phyloP scores from a whole-genome alignment of 1,284 basidiomycete species.

The Pterulicium gracile region DNA sequence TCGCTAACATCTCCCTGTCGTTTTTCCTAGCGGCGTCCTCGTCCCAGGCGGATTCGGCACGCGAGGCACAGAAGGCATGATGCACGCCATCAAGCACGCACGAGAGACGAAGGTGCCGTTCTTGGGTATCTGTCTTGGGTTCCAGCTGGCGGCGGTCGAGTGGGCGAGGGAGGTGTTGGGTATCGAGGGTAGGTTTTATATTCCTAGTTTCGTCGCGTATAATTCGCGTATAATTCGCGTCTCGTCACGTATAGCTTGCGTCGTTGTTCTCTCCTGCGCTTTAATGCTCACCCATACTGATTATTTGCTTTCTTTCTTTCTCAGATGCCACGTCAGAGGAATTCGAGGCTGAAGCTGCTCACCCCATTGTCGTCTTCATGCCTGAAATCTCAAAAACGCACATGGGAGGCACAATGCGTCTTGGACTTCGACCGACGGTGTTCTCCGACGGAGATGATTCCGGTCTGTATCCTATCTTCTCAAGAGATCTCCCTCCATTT shows the following conservation, averaged over 20 bases:
- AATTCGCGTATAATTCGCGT: too few species aligned
- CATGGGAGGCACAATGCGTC: conserved; percentile 97
- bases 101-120: conserved; percentile 93
- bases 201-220: conserved; percentile 5
- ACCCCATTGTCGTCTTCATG: conserved; percentile 94
- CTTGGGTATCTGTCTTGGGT: conserved; percentile 95
- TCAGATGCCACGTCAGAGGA: conserved; percentile 85
- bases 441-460: too few species aligned
- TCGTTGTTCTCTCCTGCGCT: too few species aligned
- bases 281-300: background rate
- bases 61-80: conserved; percentile 96
- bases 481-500: too few species aligned
- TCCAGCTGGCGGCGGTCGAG: conserved; percentile 95
- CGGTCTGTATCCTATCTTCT: too few species aligned
- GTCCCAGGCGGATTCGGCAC: conserved; percentile 93
- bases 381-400: conserved; percentile 97
- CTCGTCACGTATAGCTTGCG: too few species aligned
- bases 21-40: conserved; percentile 69
- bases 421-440: conserved; percentile 89
- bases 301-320: conserved; percentile 1
- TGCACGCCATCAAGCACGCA: conserved; percentile 94
- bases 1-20: conserved; percentile 7
- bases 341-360: conserved; percentile 45
- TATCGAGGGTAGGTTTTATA: conserved; percentile 41
- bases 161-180: conserved; percentile 86